Evolutionary conservation across 495 filamentous ascomycete species (phyloP).

Genomic region (Hypoxylon perforatum): DNA sequence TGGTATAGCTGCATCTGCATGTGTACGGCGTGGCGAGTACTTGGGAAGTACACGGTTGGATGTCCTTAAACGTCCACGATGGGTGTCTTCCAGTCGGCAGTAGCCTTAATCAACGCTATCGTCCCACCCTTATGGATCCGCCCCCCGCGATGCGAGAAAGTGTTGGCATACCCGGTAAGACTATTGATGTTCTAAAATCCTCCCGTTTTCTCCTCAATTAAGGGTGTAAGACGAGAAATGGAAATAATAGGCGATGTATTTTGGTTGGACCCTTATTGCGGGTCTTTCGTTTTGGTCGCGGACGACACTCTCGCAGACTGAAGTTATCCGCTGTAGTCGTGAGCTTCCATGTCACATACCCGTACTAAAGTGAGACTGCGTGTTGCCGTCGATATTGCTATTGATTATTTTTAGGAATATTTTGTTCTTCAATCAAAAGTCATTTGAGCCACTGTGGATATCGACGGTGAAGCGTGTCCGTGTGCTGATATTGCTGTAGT

Average conservation of each 20-base stretch:
- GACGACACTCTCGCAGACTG: slow-evolving; percentile 1
- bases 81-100: slow-evolving; percentile 23
- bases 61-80: slow-evolving; percentile 11
- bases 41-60: slow-evolving; percentile 21
- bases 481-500: slow-evolving; percentile 6
- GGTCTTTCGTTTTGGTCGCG: slow-evolving; percentile 11
- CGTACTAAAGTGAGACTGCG: neutral
- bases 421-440: neutral
- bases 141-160: slow-evolving; percentile 23
- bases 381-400: neutral
- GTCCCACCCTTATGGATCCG: slow-evolving; percentile 30
- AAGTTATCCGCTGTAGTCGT: neutral
- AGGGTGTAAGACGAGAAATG: slow-evolving; percentile 7
- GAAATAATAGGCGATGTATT: neutral
- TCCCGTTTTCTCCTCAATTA: neutral
- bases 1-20: slow-evolving; percentile 37
- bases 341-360: neutral
- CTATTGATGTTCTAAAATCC: neutral
- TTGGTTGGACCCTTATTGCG: neutral
- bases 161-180: slow-evolving; percentile 24
- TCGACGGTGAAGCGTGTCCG: slow-evolving; percentile 1
- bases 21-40: slow-evolving; percentile 24
- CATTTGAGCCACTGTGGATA: neutral
- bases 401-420: neutral
- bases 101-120: slow-evolving; percentile 12